phyloP scores from a whole-genome alignment of 306 rosid species.

The Prunus mongolica region DNA sequence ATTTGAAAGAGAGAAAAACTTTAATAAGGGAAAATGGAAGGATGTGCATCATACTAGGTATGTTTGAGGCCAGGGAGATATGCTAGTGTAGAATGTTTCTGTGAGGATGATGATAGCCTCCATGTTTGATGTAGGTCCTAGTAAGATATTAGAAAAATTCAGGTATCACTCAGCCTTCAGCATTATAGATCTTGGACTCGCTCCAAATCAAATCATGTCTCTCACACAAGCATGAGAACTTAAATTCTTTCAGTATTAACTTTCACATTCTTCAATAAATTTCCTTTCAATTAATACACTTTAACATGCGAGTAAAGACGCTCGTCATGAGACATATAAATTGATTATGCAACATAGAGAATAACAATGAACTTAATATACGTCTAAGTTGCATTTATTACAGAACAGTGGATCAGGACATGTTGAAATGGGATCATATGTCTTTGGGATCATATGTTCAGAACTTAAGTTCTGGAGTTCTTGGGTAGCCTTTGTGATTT shows the following conservation, averaged over 20 bases:
- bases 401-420: background rate
- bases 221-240: background rate
- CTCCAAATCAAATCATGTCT: background rate
- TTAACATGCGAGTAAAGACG: background rate
- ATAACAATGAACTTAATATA: background rate
- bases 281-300: background rate
- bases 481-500: background rate
- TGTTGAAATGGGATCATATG: background rate
- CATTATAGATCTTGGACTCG: background rate
- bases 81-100: background rate
- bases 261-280: background rate
- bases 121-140: background rate
- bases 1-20: background rate
- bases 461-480: background rate
- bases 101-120: background rate
- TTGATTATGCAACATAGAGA: background rate
- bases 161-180: background rate
- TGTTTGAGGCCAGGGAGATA: conserved; percentile 7
- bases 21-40: background rate
- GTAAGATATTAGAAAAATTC: background rate
- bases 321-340: background rate
- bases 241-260: background rate
- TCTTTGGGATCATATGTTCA: background rate
- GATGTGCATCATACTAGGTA: background rate
- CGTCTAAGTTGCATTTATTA: background rate